Conservation (phyloP, 1,284 basidiomycete genomes). For the Rhodotorula sp. region DNA sequence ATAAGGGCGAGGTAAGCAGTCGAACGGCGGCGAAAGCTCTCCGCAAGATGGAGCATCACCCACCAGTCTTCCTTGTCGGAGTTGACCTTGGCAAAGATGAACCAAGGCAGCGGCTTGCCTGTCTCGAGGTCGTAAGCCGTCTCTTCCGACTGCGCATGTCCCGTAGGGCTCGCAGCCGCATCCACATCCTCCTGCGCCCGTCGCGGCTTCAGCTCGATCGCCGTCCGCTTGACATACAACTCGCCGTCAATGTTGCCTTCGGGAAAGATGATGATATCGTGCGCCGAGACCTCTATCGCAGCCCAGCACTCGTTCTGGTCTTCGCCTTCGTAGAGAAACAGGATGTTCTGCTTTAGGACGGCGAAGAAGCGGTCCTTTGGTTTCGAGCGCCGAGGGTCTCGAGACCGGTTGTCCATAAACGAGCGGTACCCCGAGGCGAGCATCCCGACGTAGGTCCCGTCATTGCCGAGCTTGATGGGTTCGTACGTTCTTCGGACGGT, state of each 20-base stretch:
- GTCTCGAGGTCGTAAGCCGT: slow-evolving; percentile 47
- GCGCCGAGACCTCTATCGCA: slow-evolving; percentile 70
- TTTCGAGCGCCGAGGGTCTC: slow-evolving; percentile 68
- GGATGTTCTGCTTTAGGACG: slow-evolving; percentile 78
- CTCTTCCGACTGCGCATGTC: slow-evolving; percentile 49
- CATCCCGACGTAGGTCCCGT: slow-evolving; percentile 45
- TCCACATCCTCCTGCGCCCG: slow-evolving; percentile 68
- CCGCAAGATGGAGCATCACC: background rate
- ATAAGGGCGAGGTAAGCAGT: background rate
- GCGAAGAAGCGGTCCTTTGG: slow-evolving; percentile 87
- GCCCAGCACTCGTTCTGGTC: slow-evolving; percentile 79
- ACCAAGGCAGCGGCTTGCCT: slow-evolving; percentile 66
- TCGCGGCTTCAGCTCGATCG: slow-evolving; percentile 72
- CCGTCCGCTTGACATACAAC: slow-evolving; percentile 81
- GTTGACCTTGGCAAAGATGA: slow-evolving; percentile 79
- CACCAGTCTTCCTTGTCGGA: slow-evolving; percentile 80
- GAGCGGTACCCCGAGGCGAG: slow-evolving; percentile 47
- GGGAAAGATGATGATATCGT: slow-evolving; percentile 71
- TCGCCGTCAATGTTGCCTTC: slow-evolving; percentile 74
- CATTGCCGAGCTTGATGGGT: slow-evolving; percentile 50
- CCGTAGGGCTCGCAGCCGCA: slow-evolving; percentile 49
- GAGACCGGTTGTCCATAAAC: slow-evolving; percentile 48
- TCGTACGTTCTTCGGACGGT: slow-evolving; percentile 78
- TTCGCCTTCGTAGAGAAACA: slow-evolving; percentile 90
- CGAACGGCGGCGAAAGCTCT: background rate